Conservation (phyloP, 306 rosid genomes). For the Argentina anserina region DNA sequence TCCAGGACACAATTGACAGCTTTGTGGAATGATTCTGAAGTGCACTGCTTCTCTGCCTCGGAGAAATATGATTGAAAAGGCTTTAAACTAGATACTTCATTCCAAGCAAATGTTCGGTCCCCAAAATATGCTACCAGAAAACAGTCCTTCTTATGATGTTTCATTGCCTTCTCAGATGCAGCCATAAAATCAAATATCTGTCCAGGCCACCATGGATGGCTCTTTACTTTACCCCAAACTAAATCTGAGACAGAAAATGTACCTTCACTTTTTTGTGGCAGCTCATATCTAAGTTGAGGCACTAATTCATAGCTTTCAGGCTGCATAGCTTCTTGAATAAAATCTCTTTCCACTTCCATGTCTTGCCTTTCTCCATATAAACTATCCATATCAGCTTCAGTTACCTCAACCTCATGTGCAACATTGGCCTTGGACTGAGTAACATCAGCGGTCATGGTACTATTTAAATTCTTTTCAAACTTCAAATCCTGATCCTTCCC, state of each 20-base stretch:
- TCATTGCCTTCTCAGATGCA: slow-evolving; percentile 84
- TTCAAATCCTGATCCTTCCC: slow-evolving; percentile 14
- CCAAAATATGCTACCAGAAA: slow-evolving; percentile 94
- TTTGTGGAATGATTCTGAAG: slow-evolving; percentile 73
- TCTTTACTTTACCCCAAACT: slow-evolving; percentile 97
- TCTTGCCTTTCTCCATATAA: slow-evolving; percentile 46
- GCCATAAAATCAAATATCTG: slow-evolving; percentile 84
- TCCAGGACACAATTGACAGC: slow-evolving; percentile 78
- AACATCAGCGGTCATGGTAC: slow-evolving; percentile 17
- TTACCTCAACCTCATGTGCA: slow-evolving; percentile 21
- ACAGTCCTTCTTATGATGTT: slow-evolving; percentile 76
- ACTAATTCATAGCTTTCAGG: slow-evolving; percentile 29
- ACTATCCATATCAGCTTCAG: slow-evolving; percentile 32
- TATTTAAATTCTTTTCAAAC: slow-evolving; percentile 7
- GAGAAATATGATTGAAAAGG: slow-evolving; percentile 65
- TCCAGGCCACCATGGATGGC: slow-evolving; percentile 99
- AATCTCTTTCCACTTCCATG: slow-evolving; percentile 37
- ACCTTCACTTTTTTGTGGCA: slow-evolving; percentile 62
- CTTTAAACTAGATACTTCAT: slow-evolving; percentile 75
- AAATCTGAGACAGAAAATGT: slow-evolving; percentile 68
- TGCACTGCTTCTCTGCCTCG: slow-evolving; percentile 58
- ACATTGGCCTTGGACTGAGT: slow-evolving; percentile 26
- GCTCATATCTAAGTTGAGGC: slow-evolving; percentile 41
- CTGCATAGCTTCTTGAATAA: slow-evolving; percentile 21
- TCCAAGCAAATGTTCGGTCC: slow-evolving; percentile 95